Percentiles rank a stretch among this genome's conserved stretches.
phyloP scores from a whole-genome alignment of 306 rosid species.

The Alnus rubra region DNA sequence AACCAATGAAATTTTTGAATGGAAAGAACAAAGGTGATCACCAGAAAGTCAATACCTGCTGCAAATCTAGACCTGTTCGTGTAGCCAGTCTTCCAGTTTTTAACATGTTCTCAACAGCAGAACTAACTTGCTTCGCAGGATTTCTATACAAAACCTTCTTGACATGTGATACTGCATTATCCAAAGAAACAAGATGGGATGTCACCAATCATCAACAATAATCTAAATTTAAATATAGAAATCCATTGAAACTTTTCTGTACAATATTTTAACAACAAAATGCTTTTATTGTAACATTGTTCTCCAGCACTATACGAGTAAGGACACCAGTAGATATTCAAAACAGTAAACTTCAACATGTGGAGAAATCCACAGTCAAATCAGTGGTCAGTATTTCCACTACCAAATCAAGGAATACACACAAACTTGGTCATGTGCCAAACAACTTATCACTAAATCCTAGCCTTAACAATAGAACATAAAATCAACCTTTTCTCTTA shows the following conservation, averaged over 20 bases:
- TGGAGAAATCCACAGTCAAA: neutral
- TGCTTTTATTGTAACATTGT: neutral
- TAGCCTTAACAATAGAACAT: neutral
- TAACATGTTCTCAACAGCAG: conserved; percentile 71
- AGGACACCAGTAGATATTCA: neutral
- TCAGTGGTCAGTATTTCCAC: neutral
- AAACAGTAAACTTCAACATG: neutral
- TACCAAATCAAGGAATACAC: neutral
- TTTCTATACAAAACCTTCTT: conserved; percentile 68
- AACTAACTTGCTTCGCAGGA: conserved; percentile 47
- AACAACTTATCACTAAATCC: neutral
- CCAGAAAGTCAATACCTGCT: conserved; percentile 67
- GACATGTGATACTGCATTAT: conserved; percentile 51
- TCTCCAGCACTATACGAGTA: neutral
- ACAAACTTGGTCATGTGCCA: neutral
- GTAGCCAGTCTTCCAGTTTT: conserved; percentile 74
- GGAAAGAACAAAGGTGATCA: neutral
- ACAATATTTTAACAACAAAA: conserved; percentile 7
- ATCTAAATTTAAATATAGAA: conserved; percentile 2
- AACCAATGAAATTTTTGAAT: conserved; percentile 6
- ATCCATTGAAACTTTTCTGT: neutral
- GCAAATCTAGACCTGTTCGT: conserved; percentile 74
- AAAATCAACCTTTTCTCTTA: neutral
- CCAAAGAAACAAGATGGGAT: conserved; percentile 18
- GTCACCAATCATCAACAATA: conserved; percentile 13